Percentiles rank a stretch among this genome's conserved stretches.
Conservation (phyloP, 257 asterid species). For the Galeopsis tetrahit region DNA sequence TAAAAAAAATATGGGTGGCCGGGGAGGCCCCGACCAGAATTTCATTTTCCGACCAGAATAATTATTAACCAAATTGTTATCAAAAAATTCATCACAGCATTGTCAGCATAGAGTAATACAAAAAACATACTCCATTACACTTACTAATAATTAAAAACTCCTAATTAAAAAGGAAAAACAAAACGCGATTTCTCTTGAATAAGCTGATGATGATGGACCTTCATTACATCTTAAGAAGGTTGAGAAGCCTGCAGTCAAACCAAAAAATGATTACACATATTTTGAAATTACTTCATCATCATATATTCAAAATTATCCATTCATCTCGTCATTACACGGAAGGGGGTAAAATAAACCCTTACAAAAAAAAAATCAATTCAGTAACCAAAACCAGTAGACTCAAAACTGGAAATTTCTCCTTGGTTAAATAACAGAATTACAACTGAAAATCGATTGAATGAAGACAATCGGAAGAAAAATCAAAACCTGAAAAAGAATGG, state of each 20-base stretch:
- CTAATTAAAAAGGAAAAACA: neutral
- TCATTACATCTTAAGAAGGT: neutral
- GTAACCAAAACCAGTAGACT: neutral
- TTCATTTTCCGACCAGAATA: too few relatives aligned
- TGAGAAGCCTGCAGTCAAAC: conserved; percentile 1
- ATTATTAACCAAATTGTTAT: too few relatives aligned
- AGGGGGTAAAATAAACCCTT: neutral
- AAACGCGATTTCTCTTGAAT: neutral
- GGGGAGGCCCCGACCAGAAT: too few relatives aligned
- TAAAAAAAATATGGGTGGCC: too few relatives aligned
- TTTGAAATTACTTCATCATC: conserved; percentile 5
- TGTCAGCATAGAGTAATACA: too few relatives aligned
- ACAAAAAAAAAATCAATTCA: conserved; percentile 18
- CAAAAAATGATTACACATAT: too few relatives aligned
- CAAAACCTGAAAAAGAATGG: conserved; percentile 77
- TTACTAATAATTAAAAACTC: too few relatives aligned
- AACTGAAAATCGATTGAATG: neutral
- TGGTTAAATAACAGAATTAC: neutral
- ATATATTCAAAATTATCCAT: neutral
- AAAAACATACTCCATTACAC: too few relatives aligned
- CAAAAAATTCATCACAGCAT: too few relatives aligned
- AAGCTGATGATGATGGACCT: too few relatives aligned
- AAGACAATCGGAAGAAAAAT: neutral
- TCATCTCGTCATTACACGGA: neutral
- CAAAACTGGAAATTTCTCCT: neutral